Evolutionary conservation across 2,329 filamentous ascomycete genomes (phyloP).

Genomic region (Beauveria asiatica): DNA sequence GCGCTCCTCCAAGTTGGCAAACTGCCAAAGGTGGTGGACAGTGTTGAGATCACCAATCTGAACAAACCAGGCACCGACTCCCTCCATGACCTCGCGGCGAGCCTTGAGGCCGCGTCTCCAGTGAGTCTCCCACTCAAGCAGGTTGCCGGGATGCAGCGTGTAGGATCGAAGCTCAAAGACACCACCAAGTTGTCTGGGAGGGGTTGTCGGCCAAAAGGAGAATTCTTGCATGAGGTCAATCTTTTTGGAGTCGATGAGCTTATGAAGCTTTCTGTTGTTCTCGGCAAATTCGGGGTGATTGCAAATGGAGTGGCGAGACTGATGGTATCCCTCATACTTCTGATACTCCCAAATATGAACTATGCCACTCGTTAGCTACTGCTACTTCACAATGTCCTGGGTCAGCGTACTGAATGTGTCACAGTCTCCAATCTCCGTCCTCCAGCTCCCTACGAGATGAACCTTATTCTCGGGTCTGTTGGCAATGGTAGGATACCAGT

Average conservation of each 20-base stretch:
- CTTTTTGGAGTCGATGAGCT: slow-evolving; percentile 75
- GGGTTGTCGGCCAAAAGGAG: slow-evolving; percentile 96
- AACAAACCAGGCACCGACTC: slow-evolving; percentile 96
- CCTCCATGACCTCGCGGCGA: slow-evolving; percentile 94
- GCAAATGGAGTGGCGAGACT: slow-evolving; percentile 78
- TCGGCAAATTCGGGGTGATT: slow-evolving; percentile 73
- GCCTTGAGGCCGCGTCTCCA: slow-evolving; percentile 90
- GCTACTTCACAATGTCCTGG: not conserved
- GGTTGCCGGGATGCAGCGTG: slow-evolving; percentile 87
- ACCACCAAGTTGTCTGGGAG: slow-evolving; percentile 81
- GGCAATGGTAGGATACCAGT: slow-evolving; percentile 90
- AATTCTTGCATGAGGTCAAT: slow-evolving; percentile 98
- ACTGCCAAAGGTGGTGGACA: slow-evolving; percentile 97
- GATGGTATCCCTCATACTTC: slow-evolving; percentile 91
- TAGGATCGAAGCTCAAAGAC: slow-evolving; percentile 96
- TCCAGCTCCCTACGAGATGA: slow-evolving; percentile 93
- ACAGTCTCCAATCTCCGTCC: slow-evolving; percentile 93
- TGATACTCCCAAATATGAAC: slow-evolving; percentile 99
- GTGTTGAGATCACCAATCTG: slow-evolving; percentile 97
- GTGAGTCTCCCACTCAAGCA: slow-evolving; percentile 97
- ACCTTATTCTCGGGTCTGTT: slow-evolving; percentile 81
- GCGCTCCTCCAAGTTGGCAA: slow-evolving; percentile 90
- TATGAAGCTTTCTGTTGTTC: slow-evolving; percentile 78
- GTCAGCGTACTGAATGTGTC: slow-evolving; percentile 76
- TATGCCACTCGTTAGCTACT: slow-evolving; percentile 29